A percentile compares a stretch with the other conserved stretches of the same genome.
Conservation (phyloP, 805 yeast genomes). For the Yarrowia phangngaensis region DNA sequence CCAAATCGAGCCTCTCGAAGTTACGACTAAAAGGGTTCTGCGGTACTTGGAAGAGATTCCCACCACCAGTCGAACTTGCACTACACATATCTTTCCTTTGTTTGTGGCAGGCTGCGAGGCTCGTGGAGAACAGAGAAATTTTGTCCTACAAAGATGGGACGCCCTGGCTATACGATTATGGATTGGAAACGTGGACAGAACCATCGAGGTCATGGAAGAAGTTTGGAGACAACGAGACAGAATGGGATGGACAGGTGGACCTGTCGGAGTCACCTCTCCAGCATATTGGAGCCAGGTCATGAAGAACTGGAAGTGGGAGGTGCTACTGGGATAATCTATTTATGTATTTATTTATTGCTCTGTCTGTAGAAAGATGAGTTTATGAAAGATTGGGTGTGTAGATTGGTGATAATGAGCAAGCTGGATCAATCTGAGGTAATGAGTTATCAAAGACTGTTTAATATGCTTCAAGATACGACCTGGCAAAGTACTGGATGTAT, state of each 20-base stretch:
- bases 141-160: slow-evolving; percentile 60
- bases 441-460: no score
- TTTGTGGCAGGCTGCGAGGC: slow-evolving; percentile 67
- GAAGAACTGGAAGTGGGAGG: slow-evolving; percentile 78
- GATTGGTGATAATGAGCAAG: no score
- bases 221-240: slow-evolving; percentile 65
- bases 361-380: background rate
- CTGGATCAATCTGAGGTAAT: no score
- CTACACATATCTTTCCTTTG: slow-evolving; percentile 62
- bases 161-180: slow-evolving; percentile 52
- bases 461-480: no score
- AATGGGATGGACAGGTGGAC: slow-evolving; percentile 33
- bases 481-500: no score
- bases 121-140: slow-evolving; percentile 53
- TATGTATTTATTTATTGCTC: background rate
- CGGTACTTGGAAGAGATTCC: slow-evolving; percentile 63
- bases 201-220: slow-evolving; percentile 65
- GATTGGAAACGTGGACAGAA: slow-evolving; percentile 64
- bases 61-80: slow-evolving; percentile 51
- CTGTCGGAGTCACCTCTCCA: slow-evolving; percentile 44
- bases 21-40: slow-evolving; percentile 56
- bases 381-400: no score
- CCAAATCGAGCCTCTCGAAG: slow-evolving; percentile 52
- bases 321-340: slow-evolving; percentile 47
- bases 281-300: slow-evolving; percentile 66